Base-by-base conservation (phyloP, 225 moss, liverwort and hornwort species). In the Bryoerythrophyllum caledonicum region DNA sequence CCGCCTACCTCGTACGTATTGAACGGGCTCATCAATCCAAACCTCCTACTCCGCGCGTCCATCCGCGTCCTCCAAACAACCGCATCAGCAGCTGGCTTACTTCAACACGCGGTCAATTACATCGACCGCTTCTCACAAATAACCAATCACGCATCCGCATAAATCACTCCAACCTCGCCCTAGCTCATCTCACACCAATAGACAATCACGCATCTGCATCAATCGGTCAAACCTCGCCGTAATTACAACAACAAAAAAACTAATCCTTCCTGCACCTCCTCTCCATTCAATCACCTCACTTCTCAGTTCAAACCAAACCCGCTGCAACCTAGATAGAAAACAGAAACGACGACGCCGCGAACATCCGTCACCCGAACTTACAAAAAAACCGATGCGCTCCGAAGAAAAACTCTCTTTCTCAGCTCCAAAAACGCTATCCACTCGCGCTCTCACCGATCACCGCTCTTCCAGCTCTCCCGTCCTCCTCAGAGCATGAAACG, bases 21-120 rank as follows among this genome's bases (percentile, higher is more conserved):
- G 66, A 79, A 60, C 37, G 73, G 49, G 28, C 60, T 60, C 27
- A 79, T 66, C 52, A 73, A 57, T 30, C 67, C 52, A 16, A 79
- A 73, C 67, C 73, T 73, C 60, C 66, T 79, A 60, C 57, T 66
- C 59, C 79, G 67, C 13, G 79, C 27, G 52, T 67, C 67, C 73
- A 79, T 79, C 10, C 59, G 62, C 70, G n/a, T 30, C 62, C 25
- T 60, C 68, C 32, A 68, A 51, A 67, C 16, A 25, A 52, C 58
- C 7, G 35, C 68, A 49, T 56, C 68, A 60, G 15, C 48, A 48
- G 35, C 67, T 76, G 58, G 48, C 76, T 27, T 8, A 65, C 56
- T 10, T 9, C 54, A 10, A 55, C 54, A 55, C 23, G 54, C 23
- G 54, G 54, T 23, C 54, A 48, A 58, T 46, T 25, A 58, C 44